Percentiles rank a stretch among this genome's conserved stretches.
Conservation (phyloP, 2,329 filamentous ascomycete genomes). For the Colletotrichum ledebouriae region DNA sequence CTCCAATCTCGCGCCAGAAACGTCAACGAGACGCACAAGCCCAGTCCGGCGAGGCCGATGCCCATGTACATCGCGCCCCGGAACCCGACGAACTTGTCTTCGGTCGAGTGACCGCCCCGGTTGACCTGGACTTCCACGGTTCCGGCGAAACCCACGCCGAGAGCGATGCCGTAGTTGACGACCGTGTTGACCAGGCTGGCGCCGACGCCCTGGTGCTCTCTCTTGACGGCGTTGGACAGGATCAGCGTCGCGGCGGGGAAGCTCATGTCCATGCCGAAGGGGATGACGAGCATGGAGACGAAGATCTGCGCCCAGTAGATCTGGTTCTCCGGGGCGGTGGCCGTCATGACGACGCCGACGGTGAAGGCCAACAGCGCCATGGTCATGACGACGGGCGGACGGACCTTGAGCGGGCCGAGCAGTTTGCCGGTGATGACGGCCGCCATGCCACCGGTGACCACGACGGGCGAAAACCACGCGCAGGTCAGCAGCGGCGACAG, state of each 20-base stretch:
- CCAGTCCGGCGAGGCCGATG: slow-evolving; percentile 51
- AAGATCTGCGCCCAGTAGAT: slow-evolving; percentile 76
- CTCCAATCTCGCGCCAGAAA: slow-evolving; percentile 40
- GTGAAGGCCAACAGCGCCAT: slow-evolving; percentile 60
- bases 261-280: slow-evolving; percentile 76
- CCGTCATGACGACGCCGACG: slow-evolving; percentile 57
- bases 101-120: slow-evolving; percentile 36
- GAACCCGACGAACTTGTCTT: slow-evolving; percentile 52
- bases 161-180: slow-evolving; percentile 77
- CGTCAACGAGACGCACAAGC: slow-evolving; percentile 21
- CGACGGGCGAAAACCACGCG: slow-evolving; percentile 60
- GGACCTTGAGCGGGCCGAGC: slow-evolving; percentile 53
- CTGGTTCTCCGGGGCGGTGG: slow-evolving; percentile 65
- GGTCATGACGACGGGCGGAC: slow-evolving; percentile 58
- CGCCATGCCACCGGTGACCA: slow-evolving; percentile 59
- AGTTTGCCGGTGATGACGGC: slow-evolving; percentile 59
- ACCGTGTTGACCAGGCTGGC: slow-evolving; percentile 72
- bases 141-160: slow-evolving; percentile 75
- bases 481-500: slow-evolving; percentile 58
- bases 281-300: slow-evolving; percentile 68
- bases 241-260: slow-evolving; percentile 74
- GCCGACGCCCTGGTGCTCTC: slow-evolving; percentile 61
- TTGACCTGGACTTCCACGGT: slow-evolving; percentile 67
- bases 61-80: slow-evolving; percentile 58
- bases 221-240: slow-evolving; percentile 65